Conservation (phyloP, 208 protist species). For the Sergeia podlipaevii region DNA sequence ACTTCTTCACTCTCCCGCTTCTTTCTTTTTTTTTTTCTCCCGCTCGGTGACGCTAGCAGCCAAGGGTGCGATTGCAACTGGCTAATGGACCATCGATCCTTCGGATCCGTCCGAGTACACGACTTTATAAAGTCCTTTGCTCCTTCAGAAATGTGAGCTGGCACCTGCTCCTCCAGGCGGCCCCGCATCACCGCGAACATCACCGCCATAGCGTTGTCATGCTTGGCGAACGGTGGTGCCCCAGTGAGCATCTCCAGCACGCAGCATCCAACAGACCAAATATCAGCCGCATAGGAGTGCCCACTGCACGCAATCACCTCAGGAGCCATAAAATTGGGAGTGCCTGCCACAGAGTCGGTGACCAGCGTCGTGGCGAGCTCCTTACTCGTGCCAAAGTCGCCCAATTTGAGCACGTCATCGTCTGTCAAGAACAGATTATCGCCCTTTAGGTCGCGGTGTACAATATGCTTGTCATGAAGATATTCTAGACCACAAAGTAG, state of each 20-base stretch:
- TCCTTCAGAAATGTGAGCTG: constrained; percentile 42
- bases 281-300: constrained; percentile 85
- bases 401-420: constrained; percentile 73
- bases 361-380: constrained; percentile 78
- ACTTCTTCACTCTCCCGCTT: too few species aligned
- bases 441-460: constrained; percentile 92
- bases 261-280: constrained; percentile 92
- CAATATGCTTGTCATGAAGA: constrained; percentile 77
- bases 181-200: constrained; percentile 90
- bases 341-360: constrained; percentile 86
- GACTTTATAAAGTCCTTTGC: constrained; percentile 74
- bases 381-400: constrained; percentile 90
- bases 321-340: constrained; percentile 93
- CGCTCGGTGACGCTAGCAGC: constrained; percentile 38
- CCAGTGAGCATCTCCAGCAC: constrained; percentile 91
- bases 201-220: constrained; percentile 89
- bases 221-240: constrained; percentile 71
- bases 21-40: too few species aligned
- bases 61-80: constrained; percentile 75
- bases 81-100: constrained; percentile 54
- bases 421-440: constrained; percentile 90
- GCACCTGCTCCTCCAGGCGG: constrained; percentile 65
- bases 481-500: constrained; percentile 86
- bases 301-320: constrained; percentile 90
- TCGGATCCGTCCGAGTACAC: constrained; percentile 60